Conservation (phyloP, 352 stramenopile genomes). For the Discostella stelligera region DNA sequence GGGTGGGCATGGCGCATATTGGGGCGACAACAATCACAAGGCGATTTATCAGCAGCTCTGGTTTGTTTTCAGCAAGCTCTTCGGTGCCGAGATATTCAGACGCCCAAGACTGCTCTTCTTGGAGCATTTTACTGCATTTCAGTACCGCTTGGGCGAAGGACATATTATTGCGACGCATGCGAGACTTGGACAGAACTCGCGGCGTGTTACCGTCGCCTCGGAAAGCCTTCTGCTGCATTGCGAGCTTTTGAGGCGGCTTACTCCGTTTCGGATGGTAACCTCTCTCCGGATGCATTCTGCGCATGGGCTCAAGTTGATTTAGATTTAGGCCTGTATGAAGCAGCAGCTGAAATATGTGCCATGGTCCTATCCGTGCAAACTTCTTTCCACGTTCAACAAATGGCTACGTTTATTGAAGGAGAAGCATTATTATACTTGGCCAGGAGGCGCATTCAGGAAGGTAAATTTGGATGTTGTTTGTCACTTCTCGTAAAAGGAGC, state of each 20-base stretch:
- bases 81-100: conserved; percentile 60
- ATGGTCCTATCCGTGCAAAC: conserved; percentile 36
- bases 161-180: conserved; percentile 34
- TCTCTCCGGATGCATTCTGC: conserved; percentile 45
- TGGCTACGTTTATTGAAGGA: conserved; percentile 57
- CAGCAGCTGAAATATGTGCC: conserved; percentile 63
- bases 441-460: conserved; percentile 54
- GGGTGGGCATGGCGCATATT: conserved; percentile 73
- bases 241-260: conserved; percentile 59
- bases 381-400: conserved; percentile 23
- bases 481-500: conserved; percentile 48
- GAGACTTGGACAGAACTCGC: conserved; percentile 55
- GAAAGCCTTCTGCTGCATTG: conserved; percentile 63
- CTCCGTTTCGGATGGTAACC: conserved; percentile 25
- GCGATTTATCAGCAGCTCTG: conserved; percentile 45
- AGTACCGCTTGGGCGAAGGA: conserved; percentile 1
- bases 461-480: conserved; percentile 65
- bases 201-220: conserved; percentile 58
- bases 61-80: conserved; percentile 70
- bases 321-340: conserved; percentile 65
- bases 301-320: conserved; percentile 72
- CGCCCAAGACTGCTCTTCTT: conserved; percentile 47
- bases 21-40: conserved; percentile 41
- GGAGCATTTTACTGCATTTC: conserved; percentile 54
- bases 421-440: conserved; percentile 54